These are phyloP conservation scores for Aspergillus persii DNA, from an alignment of 2,329 filamentous ascomycete species.

Conservation along the genomic window DNA sequence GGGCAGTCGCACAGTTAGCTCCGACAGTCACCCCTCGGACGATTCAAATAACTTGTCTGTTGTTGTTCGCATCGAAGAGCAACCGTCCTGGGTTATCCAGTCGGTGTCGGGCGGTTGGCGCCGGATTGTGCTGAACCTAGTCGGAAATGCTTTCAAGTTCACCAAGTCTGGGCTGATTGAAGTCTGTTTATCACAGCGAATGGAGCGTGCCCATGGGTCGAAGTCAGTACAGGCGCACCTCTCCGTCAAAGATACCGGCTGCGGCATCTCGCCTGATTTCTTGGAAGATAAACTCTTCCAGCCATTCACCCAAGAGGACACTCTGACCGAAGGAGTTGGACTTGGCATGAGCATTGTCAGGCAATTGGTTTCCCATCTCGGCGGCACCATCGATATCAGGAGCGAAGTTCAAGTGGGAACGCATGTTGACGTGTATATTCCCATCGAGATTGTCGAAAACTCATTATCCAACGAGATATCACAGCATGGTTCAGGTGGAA, in stretches of 20 bases:
- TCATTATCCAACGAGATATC: no score
- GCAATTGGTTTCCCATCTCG: slow-evolving; percentile 55
- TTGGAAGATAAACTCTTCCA: slow-evolving; percentile 57
- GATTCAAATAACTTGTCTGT: slow-evolving; percentile 21
- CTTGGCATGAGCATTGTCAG: slow-evolving; percentile 64
- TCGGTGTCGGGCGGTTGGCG: slow-evolving; percentile 32
- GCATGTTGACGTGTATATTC: slow-evolving; percentile 29
- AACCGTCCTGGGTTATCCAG: slow-evolving; percentile 28
- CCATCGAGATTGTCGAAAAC: slow-evolving; percentile 12
- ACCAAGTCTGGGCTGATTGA: slow-evolving; percentile 33
- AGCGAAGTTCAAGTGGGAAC: slow-evolving; percentile 36
- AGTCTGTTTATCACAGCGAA: slow-evolving; percentile 23
- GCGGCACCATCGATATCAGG: slow-evolving; percentile 56
- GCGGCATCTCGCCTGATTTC: slow-evolving; percentile 61
- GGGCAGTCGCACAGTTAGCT: slow-evolving; percentile 2
- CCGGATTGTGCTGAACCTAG: slow-evolving; percentile 38
- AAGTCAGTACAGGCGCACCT: slow-evolving; percentile 28
- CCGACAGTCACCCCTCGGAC: not conserved
- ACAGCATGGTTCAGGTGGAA: not conserved
- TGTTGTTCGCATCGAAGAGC: slow-evolving; percentile 28
- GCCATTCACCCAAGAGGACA: slow-evolving; percentile 63
- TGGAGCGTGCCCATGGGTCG: slow-evolving; percentile 7
- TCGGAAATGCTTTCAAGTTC: slow-evolving; percentile 40
- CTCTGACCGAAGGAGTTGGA: slow-evolving; percentile 58
- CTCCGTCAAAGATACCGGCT: slow-evolving; percentile 60